These are phyloP conservation scores for Blastobotrys petasosporus DNA, from an alignment of 1,139 yeast genomes.

Conservation along the genomic window DNA sequence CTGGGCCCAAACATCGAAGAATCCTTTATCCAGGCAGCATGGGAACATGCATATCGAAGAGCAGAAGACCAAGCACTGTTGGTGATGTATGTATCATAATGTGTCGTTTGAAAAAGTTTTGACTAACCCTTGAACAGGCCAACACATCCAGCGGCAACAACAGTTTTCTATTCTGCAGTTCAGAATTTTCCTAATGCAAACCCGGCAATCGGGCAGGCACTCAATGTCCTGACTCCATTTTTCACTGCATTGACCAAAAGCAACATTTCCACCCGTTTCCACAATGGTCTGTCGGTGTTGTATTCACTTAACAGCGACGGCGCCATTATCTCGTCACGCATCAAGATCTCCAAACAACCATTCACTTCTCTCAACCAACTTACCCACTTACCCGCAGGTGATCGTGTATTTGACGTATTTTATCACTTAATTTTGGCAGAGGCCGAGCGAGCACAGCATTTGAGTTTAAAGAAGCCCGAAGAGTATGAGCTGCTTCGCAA, in stretches of 20 bases:
- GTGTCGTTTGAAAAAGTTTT: not conserved
- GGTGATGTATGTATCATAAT: slow-evolving; percentile 26
- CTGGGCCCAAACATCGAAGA: slow-evolving; percentile 33
- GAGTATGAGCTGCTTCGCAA: slow-evolving; percentile 33
- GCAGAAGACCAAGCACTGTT: slow-evolving; percentile 39
- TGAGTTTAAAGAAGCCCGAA: slow-evolving; percentile 32
- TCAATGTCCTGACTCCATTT: slow-evolving; percentile 37
- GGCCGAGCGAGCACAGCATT: slow-evolving; percentile 28
- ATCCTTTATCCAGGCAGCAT: slow-evolving; percentile 31
- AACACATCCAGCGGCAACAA: slow-evolving; percentile 28
- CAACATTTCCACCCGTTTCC: slow-evolving; percentile 34
- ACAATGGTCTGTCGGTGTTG: slow-evolving; percentile 33
- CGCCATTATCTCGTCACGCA: slow-evolving; percentile 31
- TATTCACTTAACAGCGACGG: slow-evolving; percentile 33
- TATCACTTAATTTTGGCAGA: slow-evolving; percentile 35
- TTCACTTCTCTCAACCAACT: slow-evolving; percentile 31
- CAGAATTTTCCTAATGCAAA: slow-evolving; percentile 34
- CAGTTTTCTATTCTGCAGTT: slow-evolving; percentile 31
- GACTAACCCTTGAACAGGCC: slow-evolving; percentile 19
- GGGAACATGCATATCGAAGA: slow-evolving; percentile 38
- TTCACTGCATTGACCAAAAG: slow-evolving; percentile 35
- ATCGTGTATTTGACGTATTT: slow-evolving; percentile 37
- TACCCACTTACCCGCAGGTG: slow-evolving; percentile 27
- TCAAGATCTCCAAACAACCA: slow-evolving; percentile 30
- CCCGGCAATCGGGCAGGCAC: slow-evolving; percentile 32